Conservation (phyloP, 352 stramenopile genomes). For the Phytophthora citrophthora region DNA sequence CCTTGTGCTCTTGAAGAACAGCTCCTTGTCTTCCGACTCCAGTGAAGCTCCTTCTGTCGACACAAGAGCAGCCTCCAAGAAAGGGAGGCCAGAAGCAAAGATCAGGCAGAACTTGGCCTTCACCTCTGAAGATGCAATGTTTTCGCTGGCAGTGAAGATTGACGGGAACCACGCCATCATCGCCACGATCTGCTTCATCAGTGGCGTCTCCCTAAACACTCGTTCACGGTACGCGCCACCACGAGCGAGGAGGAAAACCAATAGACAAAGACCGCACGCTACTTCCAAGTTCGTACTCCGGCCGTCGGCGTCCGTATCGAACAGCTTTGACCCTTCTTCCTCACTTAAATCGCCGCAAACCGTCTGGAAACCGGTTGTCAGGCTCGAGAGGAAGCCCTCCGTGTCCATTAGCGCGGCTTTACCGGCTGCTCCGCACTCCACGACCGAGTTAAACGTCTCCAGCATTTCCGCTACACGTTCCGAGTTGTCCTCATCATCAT, state of each 20-base stretch:
- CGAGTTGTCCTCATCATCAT: constrained; percentile 9
- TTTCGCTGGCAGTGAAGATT: constrained; percentile 35
- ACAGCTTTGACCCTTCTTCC: constrained; percentile 24
- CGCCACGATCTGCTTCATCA: constrained; percentile 38
- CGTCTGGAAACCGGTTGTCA: constrained; percentile 41
- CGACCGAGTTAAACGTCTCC: constrained; percentile 69
- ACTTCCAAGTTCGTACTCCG: constrained; percentile 50
- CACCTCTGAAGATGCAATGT: constrained; percentile 25
- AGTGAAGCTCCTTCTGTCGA: constrained; percentile 30
- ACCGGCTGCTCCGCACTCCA: constrained; percentile 49
- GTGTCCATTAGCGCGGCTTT: constrained; percentile 60
- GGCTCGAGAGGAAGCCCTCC: constrained; percentile 46
- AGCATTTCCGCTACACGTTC: constrained; percentile 55
- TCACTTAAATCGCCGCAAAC: constrained; percentile 33
- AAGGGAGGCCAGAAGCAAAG: constrained; percentile 47
- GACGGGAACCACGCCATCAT: constrained; percentile 57
- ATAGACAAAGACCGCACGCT: constrained; percentile 51
- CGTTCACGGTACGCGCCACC: constrained; percentile 46
- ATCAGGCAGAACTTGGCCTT: constrained; percentile 45
- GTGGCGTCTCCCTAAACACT: constrained; percentile 43
- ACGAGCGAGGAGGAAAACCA: constrained; percentile 59
- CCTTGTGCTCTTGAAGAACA: constrained; percentile 31
- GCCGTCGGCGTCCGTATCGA: constrained; percentile 25
- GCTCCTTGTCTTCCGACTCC: constrained; percentile 15
- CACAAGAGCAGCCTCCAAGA: constrained; percentile 57